Base-by-base conservation (phyloP, 495 filamentous ascomycete genomes). In the Aspergillus bertholletiae region DNA sequence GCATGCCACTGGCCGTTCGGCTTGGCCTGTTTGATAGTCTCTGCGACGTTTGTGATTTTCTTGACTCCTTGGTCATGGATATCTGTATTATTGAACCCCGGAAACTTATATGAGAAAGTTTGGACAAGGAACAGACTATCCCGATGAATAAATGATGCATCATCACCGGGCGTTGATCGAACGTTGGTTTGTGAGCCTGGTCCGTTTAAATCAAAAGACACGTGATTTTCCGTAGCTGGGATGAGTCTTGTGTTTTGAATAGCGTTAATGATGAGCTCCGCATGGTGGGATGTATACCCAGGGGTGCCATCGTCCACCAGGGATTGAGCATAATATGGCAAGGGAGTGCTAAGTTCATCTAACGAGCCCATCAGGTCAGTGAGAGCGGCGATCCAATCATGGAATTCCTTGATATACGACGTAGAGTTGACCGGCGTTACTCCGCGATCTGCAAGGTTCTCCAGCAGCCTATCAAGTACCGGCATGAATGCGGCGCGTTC, bases 351-450 rank as follows among this genome's bases (percentile, higher is more conserved):
- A 30, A 32, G 21, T 13, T 17, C 20, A n/a, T 50, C 48, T 21
- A 50, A 34, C 21, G 48, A 21, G 27, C 48, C 48, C 48, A 50
- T 50, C 18, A 50, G 48, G 48, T 50, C 48, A 0, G 48, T 50
- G 20, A 50, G 48, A 8, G 30, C 30, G 7, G 18, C 48, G 7
- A 50, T 21, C 48, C 48, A 50, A 8, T 24, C 24, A 1, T 3
- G 3, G 7, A 50, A 50, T 12, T 50, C 48, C 0, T 40, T 17
- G 21, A 50, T 37, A 11, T 50, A 39, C 18, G 48, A 37, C 15
- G 39, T 22, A 0, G 30, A 37, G 2, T 7, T 40, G 6, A 23
- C 20, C 2, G 48, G 48, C 11, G 39, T 37, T 27, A 50, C 18
- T 13, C 48, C 48, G 23, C 23, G 18, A 11, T 18, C 13, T 6